These are phyloP conservation scores for Leishmania arabica DNA, from an alignment of 208 protist genomes.

Conservation along the genomic window DNA sequence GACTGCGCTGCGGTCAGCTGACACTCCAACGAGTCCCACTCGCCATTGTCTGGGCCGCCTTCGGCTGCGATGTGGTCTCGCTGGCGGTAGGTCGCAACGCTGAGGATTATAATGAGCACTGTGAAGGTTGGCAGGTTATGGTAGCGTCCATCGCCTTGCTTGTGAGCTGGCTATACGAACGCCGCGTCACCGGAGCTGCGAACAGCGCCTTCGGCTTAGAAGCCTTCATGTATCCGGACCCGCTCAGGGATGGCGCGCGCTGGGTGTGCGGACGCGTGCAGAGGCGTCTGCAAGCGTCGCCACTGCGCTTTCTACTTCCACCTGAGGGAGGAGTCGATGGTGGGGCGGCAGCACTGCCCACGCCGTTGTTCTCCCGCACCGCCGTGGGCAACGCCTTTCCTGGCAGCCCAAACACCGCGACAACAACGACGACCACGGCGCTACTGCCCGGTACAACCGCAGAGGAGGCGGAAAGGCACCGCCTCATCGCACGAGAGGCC, in stretches of 20 bases:
- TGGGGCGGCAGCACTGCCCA: constrained; percentile 8
- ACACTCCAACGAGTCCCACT: constrained; percentile 25
- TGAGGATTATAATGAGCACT: neutral
- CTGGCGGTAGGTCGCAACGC: neutral
- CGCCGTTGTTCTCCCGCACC: constrained; percentile 18
- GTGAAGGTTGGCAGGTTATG: constrained; percentile 3
- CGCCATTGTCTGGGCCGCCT: constrained; percentile 11
- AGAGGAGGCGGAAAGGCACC: constrained; percentile 77
- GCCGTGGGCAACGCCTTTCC: neutral
- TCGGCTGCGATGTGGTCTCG: neutral
- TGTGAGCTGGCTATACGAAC: constrained; percentile 34
- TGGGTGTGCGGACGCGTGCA: constrained; percentile 1
- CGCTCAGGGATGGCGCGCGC: constrained; percentile 17
- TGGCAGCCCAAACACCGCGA: neutral
- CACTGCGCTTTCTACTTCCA: constrained; percentile 17
- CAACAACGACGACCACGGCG: constrained; percentile 1
- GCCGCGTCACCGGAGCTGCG: constrained; percentile 14
- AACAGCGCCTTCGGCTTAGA: constrained; percentile 17
- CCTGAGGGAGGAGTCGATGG: constrained; percentile 8
- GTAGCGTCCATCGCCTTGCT: constrained; percentile 19
- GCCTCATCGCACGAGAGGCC: constrained; percentile 66
- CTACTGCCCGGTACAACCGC: constrained; percentile 71
- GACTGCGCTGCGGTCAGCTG: neutral
- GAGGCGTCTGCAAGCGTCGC: neutral
- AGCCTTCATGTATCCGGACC: constrained; percentile 32